Evolutionary conservation across 495 filamentous ascomycete genomes (phyloP).

Genomic region (Daldinia vernicosa): DNA sequence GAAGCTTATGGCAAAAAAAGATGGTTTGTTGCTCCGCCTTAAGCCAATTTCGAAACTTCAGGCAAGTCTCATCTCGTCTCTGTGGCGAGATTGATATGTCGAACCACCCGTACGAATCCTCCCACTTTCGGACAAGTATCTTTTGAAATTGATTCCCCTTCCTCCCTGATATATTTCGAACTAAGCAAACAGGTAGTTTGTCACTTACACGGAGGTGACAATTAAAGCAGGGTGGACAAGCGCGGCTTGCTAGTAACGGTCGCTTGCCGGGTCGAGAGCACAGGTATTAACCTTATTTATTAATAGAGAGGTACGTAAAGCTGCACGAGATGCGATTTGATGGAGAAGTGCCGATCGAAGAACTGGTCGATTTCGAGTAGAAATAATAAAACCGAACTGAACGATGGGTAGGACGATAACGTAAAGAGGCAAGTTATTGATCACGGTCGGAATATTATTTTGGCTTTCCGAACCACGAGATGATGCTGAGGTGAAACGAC

Average conservation of each 20-base stretch:
- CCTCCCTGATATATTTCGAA: conserved; percentile 11
- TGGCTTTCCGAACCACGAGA: conserved; percentile 36
- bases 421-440: conserved; percentile 33
- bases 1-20: conserved; percentile 7
- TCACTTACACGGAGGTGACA: conserved; percentile 33
- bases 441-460: conserved; percentile 21
- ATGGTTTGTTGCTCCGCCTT: conserved; percentile 18
- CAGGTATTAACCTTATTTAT: conserved; percentile 38
- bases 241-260: conserved; percentile 27
- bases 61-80: too few relatives aligned
- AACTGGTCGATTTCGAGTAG: conserved; percentile 8
- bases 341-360: conserved; percentile 36
- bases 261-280: conserved; percentile 20
- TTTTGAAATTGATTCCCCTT: not conserved
- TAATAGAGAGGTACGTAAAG: conserved; percentile 45
- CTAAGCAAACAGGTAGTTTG: conserved; percentile 20
- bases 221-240: conserved; percentile 12
- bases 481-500: conserved; percentile 23
- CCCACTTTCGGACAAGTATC: not conserved
- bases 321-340: conserved; percentile 29
- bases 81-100: conserved; percentile 9
- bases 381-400: conserved; percentile 25
- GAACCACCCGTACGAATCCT: conserved; percentile 20
- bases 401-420: conserved; percentile 25
- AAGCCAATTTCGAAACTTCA: conserved; percentile 1